A percentile compares a stretch with the other conserved stretches of the same genome.
These are phyloP conservation scores for Aspergillus bertholletiae DNA, from an alignment of 495 filamentous ascomycete genomes.

Conservation along the genomic window DNA sequence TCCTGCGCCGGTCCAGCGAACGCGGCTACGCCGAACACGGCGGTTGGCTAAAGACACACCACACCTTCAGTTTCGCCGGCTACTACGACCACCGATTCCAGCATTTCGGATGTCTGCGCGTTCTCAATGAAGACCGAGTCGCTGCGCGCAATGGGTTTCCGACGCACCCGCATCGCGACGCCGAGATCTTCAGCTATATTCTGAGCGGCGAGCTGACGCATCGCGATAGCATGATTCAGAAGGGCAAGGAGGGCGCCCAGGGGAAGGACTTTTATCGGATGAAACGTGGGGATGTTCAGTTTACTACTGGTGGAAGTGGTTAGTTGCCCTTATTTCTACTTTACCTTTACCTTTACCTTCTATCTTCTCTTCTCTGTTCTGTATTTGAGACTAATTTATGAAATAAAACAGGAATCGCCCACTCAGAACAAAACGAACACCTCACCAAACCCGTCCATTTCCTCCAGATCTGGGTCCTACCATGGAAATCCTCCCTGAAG, in stretches of 20 bases:
- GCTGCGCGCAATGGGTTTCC: slow-evolving; percentile 65
- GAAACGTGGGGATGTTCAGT: slow-evolving; percentile 75
- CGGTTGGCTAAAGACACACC: slow-evolving; percentile 81
- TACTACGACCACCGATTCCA: slow-evolving; percentile 65
- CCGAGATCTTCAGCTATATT: slow-evolving; percentile 83
- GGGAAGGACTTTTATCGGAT: slow-evolving; percentile 64
- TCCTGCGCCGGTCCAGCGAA: slow-evolving; percentile 53
- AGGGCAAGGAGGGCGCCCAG: slow-evolving; percentile 49
- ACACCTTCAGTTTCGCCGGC: slow-evolving; percentile 75
- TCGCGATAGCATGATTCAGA: slow-evolving; percentile 68
- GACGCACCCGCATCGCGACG: slow-evolving; percentile 75
- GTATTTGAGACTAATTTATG: slow-evolving; percentile 9
- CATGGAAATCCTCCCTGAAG: slow-evolving; percentile 63
- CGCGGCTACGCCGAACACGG: slow-evolving; percentile 73
- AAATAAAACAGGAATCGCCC: slow-evolving; percentile 56
- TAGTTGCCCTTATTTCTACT: slow-evolving; percentile 15
- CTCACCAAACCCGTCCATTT: slow-evolving; percentile 65
- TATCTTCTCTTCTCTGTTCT: neutral
- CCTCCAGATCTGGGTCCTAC: slow-evolving; percentile 77
- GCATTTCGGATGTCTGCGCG: slow-evolving; percentile 67
- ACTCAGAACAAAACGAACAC: slow-evolving; percentile 69
- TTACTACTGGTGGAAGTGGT: slow-evolving; percentile 73
- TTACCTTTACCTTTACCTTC: neutral
- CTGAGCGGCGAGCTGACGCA: slow-evolving; percentile 76
- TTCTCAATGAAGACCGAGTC: slow-evolving; percentile 82